Evolutionary conservation across 202 grass and related monocot species (phyloP).

Genomic region (Digitaria exilis): DNA sequence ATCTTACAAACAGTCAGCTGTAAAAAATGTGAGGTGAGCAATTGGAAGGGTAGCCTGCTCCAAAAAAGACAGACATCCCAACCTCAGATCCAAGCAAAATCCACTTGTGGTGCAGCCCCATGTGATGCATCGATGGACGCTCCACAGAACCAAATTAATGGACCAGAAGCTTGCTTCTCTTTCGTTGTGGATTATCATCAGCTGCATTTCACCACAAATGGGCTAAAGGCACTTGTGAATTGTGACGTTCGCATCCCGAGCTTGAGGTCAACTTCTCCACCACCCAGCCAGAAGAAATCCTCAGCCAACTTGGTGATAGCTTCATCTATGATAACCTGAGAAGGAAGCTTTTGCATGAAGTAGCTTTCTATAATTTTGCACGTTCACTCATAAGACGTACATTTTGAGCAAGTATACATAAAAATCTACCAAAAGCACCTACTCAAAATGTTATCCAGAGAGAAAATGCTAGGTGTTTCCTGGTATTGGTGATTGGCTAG

Average conservation of each 20-base stretch:
- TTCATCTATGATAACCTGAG: constrained; percentile 94
- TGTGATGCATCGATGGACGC: constrained; percentile 31
- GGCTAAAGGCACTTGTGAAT: constrained; percentile 72
- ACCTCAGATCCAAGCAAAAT: constrained; percentile 63
- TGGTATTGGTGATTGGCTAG: not conserved
- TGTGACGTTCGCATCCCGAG: constrained; percentile 79
- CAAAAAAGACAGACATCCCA: constrained; percentile 80
- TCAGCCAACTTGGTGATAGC: constrained; percentile 82
- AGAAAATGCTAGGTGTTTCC: not conserved
- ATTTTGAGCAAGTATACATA: constrained; percentile 37
- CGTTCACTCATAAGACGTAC: not conserved
- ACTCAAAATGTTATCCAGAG: not conserved
- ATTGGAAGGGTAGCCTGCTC: constrained; percentile 46
- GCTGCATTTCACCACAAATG: constrained; percentile 91
- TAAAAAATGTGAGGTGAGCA: constrained; percentile 41
- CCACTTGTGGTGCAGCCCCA: constrained; percentile 10
- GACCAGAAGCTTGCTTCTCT: constrained; percentile 32
- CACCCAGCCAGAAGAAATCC: constrained; percentile 94
- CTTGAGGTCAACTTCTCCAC: constrained; percentile 94
- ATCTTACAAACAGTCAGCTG: constrained; percentile 41
- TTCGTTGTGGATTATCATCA: constrained; percentile 27
- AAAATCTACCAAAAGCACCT: not conserved
- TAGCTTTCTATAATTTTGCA: constrained; percentile 1
- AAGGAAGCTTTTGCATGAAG: constrained; percentile 36
- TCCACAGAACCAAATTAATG: not conserved